These are phyloP conservation scores for Astrothelium macrocarpum DNA, from an alignment of 495 filamentous ascomycete genomes.

Conservation along the genomic window DNA sequence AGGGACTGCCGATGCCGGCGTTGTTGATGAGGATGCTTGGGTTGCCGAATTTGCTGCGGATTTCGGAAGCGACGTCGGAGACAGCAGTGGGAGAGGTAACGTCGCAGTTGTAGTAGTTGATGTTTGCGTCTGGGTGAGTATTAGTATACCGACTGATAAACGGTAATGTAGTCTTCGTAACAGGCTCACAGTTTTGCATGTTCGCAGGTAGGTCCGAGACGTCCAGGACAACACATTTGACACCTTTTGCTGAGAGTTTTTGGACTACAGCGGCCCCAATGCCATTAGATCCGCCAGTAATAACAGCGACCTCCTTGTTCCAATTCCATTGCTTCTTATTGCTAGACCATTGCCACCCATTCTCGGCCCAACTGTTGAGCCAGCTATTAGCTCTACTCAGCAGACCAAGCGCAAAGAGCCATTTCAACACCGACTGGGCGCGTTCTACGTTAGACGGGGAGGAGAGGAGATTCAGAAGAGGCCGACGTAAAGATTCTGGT, in stretches of 20 bases:
- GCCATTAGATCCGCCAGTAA: constrained; percentile 50
- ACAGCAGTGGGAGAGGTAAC: constrained; percentile 43
- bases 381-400: constrained; percentile 35
- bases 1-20: constrained; percentile 43
- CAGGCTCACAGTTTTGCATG: constrained; percentile 18
- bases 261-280: constrained; percentile 45
- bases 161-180: not conserved
- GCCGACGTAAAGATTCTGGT: constrained; percentile 13
- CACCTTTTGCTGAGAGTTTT: constrained; percentile 37
- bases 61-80: constrained; percentile 34
- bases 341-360: constrained; percentile 37
- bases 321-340: constrained; percentile 33
- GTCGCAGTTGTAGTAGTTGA: constrained; percentile 42
- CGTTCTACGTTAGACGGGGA: constrained; percentile 9
- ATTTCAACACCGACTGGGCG: constrained; percentile 13
- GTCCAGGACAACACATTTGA: constrained; percentile 45
- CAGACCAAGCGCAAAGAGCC: constrained; percentile 31
- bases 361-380: constrained; percentile 37
- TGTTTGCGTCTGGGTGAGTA: constrained; percentile 18
- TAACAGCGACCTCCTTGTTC: constrained; percentile 43
- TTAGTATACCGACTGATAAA: not conserved
- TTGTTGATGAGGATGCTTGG: constrained; percentile 54
- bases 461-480: constrained; percentile 10
- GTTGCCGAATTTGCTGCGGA: constrained; percentile 40
- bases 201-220: constrained; percentile 32